Conservation (phyloP, 257 asterid species). For the Buddleja alternifolia region DNA sequence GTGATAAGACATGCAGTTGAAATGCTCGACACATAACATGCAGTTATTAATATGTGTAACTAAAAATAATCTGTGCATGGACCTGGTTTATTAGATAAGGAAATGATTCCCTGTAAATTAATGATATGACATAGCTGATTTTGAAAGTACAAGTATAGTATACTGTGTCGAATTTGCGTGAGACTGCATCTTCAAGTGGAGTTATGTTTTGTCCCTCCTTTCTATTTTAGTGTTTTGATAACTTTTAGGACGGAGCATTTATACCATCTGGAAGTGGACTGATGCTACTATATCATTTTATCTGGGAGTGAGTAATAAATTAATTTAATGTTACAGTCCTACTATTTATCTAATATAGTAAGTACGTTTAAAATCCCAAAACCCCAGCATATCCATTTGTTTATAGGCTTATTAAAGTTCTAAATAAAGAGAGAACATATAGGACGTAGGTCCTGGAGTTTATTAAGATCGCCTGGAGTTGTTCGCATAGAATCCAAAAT, state of each 20-base stretch:
- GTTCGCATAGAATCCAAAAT: neutral
- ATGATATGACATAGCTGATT: neutral
- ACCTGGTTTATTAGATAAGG: conserved; percentile 3
- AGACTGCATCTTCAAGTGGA: neutral
- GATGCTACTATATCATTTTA: conserved; percentile 1
- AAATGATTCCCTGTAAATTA: neutral
- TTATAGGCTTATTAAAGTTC: conserved; percentile 8
- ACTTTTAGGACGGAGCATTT: conserved; percentile 3
- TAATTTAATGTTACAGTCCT: neutral
- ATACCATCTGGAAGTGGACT: conserved; percentile 3
- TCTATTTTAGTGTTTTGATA: conserved; percentile 3
- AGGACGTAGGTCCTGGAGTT: neutral
- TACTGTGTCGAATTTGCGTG: neutral
- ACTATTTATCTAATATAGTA: neutral
- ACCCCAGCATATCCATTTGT: neutral
- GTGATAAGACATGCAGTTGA: conserved; percentile 17
- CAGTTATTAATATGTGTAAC: neutral
- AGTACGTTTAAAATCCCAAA: neutral
- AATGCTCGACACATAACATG: neutral
- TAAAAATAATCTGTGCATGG: neutral
- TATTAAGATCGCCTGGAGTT: neutral
- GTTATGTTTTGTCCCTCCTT: neutral
- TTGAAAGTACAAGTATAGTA: neutral
- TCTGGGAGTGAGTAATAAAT: neutral
- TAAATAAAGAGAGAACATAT: neutral